These are phyloP conservation scores for Dysphania ambrosioides DNA, from an alignment of 148 eudicot genomes.

Conservation along the genomic window DNA sequence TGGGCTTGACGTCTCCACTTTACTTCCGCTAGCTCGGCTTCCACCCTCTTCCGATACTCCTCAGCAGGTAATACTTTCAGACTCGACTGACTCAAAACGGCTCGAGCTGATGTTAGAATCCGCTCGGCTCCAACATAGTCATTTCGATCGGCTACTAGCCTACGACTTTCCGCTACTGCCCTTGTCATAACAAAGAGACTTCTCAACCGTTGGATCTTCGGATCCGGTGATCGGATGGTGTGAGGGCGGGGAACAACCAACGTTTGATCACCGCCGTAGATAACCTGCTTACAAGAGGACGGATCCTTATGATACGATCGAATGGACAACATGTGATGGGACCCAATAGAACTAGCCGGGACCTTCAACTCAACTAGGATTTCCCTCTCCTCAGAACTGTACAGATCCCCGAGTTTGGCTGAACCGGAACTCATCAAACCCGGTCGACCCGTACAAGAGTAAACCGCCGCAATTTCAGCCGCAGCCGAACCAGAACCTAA, in stretches of 20 bases:
- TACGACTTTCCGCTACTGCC: slow-evolving; percentile 79
- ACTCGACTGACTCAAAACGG: slow-evolving; percentile 50
- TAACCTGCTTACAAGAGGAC: slow-evolving; percentile 41
- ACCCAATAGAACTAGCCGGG: slow-evolving; percentile 46
- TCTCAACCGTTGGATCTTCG: slow-evolving; percentile 60
- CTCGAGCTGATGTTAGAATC: slow-evolving; percentile 65
- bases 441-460: slow-evolving; percentile 50
- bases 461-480: slow-evolving; percentile 64
- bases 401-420: slow-evolving; percentile 58
- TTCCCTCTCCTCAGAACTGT: slow-evolving; percentile 70
- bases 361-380: slow-evolving; percentile 65
- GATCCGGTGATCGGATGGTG: slow-evolving; percentile 55
- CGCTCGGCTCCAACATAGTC: slow-evolving; percentile 63
- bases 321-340: slow-evolving; percentile 63
- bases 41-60: slow-evolving; percentile 48
- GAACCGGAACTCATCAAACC: slow-evolving; percentile 38
- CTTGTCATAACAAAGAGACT: slow-evolving; percentile 57
- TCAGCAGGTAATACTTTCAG: slow-evolving; percentile 34
- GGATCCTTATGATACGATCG: slow-evolving; percentile 60
- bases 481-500: slow-evolving; percentile 53
- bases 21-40: slow-evolving; percentile 63
- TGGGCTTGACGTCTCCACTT: slow-evolving; percentile 43
- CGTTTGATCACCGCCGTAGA: slow-evolving; percentile 51
- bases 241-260: slow-evolving; percentile 61
- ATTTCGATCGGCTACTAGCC: slow-evolving; percentile 42